Conservation (phyloP, 2,329 filamentous ascomycete species). For the Fusarium miscanthi region DNA sequence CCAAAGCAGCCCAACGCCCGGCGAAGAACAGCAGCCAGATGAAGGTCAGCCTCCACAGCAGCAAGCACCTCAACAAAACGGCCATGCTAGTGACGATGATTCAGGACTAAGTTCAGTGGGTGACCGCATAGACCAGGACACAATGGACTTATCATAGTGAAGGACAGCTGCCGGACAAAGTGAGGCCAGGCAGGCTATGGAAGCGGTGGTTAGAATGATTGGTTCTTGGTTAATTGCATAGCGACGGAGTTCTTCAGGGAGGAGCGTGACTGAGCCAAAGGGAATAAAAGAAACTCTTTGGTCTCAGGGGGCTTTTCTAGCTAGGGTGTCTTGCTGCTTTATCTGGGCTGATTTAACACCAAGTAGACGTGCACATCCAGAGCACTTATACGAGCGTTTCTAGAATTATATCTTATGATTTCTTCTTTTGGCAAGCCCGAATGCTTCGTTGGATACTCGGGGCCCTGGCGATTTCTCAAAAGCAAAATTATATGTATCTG, state of each 20-base stretch:
- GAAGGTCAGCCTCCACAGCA: slow-evolving; percentile 7
- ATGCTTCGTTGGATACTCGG: neutral
- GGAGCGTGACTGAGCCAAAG: slow-evolving; percentile 11
- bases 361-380: neutral
- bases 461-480: neutral
- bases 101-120: slow-evolving; percentile 69
- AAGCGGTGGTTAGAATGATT: neutral
- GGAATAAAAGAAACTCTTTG: slow-evolving; percentile 16
- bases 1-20: slow-evolving; percentile 16
- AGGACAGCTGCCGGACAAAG: slow-evolving; percentile 13
- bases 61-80: slow-evolving; percentile 38
- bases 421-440: neutral
- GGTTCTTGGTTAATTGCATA: slow-evolving; percentile 40
- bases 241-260: slow-evolving; percentile 45
- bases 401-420: neutral
- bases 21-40: slow-evolving; percentile 10
- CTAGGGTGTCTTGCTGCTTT: slow-evolving; percentile 6
- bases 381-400: neutral
- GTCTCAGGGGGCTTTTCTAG: slow-evolving; percentile 2
- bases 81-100: slow-evolving; percentile 52
- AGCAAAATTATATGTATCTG: neutral
- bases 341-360: slow-evolving; percentile 1
- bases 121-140: slow-evolving; percentile 57
- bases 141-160: slow-evolving; percentile 59
- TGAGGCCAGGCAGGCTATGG: neutral